These are phyloP conservation scores for Prunella vulgaris DNA, from an alignment of 257 asterid species.

Conservation along the genomic window DNA sequence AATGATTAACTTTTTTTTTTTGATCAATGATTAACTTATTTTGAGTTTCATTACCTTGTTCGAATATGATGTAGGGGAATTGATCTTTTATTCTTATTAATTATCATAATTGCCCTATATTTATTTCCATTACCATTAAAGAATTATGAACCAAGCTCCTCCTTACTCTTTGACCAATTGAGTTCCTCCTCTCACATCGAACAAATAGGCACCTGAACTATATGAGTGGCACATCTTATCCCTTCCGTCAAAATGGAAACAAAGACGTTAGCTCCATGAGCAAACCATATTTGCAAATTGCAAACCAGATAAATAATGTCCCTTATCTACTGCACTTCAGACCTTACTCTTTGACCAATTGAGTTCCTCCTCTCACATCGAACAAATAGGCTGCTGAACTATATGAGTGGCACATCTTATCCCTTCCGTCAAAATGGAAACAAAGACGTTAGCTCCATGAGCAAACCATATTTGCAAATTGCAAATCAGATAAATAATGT, in stretches of 20 bases:
- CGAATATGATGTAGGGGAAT: no score
- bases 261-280: neutral
- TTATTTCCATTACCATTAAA: no score
- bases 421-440: neutral
- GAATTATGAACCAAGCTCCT: no score
- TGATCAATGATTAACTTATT: no score
- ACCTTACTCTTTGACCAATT: neutral
- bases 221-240: neutral
- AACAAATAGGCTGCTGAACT: neutral
- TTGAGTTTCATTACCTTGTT: no score
- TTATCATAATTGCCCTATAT: no score
- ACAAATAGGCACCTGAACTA: neutral
- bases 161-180: neutral
- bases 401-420: neutral
- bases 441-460: neutral
- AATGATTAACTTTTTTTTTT: no score
- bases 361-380: neutral
- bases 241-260: neutral
- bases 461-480: neutral
- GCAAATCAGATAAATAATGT: neutral
- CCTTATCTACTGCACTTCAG: neutral
- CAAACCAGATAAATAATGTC: neutral
- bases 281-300: neutral
- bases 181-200: neutral
- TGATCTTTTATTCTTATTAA: no score